These are phyloP conservation scores for Rhodomyrtus tomentosa DNA, from an alignment of 345 rosid species.

Conservation along the genomic window DNA sequence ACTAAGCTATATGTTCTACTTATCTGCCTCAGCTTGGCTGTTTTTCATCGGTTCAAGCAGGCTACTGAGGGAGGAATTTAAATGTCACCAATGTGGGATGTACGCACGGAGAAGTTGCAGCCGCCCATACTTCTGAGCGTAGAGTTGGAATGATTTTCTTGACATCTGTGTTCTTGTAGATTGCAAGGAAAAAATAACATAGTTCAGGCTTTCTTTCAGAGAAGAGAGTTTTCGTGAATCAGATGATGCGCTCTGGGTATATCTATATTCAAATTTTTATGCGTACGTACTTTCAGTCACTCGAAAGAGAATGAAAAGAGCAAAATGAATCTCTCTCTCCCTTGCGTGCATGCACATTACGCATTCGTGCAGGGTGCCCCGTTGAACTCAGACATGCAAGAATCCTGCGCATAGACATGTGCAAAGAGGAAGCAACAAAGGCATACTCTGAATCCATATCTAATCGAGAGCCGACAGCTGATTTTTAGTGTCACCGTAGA, in stretches of 20 bases:
- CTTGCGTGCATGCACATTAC: not conserved
- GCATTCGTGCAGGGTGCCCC: not conserved
- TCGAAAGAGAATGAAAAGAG: not conserved
- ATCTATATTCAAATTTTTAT: not conserved
- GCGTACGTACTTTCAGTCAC: not conserved
- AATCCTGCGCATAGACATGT: not conserved
- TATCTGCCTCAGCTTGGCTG: not conserved
- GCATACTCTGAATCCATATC: not conserved
- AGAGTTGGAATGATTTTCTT: not conserved
- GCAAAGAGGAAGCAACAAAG: not conserved
- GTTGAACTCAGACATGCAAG: not conserved
- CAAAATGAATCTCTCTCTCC: not conserved
- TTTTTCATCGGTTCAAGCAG: not conserved
- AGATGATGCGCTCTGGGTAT: not conserved
- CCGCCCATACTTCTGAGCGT: not conserved
- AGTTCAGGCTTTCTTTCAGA: not conserved
- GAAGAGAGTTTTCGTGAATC: not conserved
- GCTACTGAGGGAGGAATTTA: not conserved
- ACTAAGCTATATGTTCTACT: not conserved
- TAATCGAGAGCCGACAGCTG: not conserved
- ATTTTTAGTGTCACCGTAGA: not conserved
- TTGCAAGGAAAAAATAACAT: not conserved
- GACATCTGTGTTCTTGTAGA: not conserved
- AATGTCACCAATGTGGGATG: not conserved
- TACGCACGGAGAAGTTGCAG: not conserved